Base-by-base conservation (phyloP, 495 filamentous ascomycete species). In the Xylaria scruposa region DNA sequence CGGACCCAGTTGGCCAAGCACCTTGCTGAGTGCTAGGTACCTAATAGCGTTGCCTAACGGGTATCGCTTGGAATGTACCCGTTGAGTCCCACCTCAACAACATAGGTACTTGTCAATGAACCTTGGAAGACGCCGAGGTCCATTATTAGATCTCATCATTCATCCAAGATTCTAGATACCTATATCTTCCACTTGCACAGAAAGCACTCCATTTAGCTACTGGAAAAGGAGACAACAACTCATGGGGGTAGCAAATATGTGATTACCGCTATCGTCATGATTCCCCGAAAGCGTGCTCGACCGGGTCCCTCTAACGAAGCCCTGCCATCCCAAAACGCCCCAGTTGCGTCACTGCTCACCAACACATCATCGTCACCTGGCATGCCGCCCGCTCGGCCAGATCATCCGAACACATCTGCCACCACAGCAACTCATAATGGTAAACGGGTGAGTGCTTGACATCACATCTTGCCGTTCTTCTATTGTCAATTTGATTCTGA, bases 241-340 rank as follows among this genome's bases (percentile, higher is more conserved):
- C 17, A 62, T 59, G 26, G 62, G 29, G 62, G 62, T 13, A 66
- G 63, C 62, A 40, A 19, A 70, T 54, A 54, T 38, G 44, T 65
- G 51, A 73, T 31, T 29, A 36, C 38, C 21, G 10, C 59, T 26
- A 62, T 49, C 72, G 72, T 68, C 59, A 88, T 87, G 90, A 87
- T 85, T 77, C 85, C 89, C 79, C 87, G 90, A 75, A 92, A 91
- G 82, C 87, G 88, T 79, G 83, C 86, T 72, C 90, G 88, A 82
- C 86, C 84, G 72, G 90, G 88, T 74, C 85, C 87, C 38, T 70
- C 77, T 1, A 74, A 75, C 33, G 71, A 77, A 70, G 17, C 76
- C 75, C 73, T 70, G 10, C 59, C 70, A 56, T 73, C 74, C 71
- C 74, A 78, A 64, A 76, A 80, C 63, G 78, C 73, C 67, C 76